Percentiles rank a stretch among this genome's conserved stretches.
These are phyloP conservation scores for Mycena venus DNA, from an alignment of 768 basidiomycete species.

Conservation along the genomic window DNA sequence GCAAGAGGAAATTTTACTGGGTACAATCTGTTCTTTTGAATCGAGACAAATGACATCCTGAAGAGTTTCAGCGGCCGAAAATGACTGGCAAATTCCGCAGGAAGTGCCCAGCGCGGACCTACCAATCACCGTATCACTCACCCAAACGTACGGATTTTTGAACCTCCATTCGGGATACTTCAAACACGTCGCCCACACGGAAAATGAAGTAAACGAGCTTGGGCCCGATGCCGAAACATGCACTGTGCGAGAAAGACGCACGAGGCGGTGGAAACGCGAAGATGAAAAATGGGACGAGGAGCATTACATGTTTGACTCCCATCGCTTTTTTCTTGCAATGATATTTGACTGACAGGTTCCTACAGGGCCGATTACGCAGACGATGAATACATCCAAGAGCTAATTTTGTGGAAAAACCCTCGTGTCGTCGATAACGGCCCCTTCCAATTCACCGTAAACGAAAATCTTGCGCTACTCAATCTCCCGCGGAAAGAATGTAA, in stretches of 20 bases:
- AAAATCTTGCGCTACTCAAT: slow-evolving; percentile 75
- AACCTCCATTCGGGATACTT: slow-evolving; percentile 84
- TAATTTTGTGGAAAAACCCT: slow-evolving; percentile 78
- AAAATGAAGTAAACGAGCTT: slow-evolving; percentile 88
- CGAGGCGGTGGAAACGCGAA: slow-evolving; percentile 70
- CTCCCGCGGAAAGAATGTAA: slow-evolving; percentile 70
- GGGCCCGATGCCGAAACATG: slow-evolving; percentile 76
- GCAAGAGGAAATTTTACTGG: slow-evolving; percentile 71
- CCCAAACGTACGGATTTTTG: slow-evolving; percentile 81
- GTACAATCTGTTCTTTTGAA: slow-evolving; percentile 47
- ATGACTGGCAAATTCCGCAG: slow-evolving; percentile 87
- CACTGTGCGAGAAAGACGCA: slow-evolving; percentile 62
- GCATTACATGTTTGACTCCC: slow-evolving; percentile 77
- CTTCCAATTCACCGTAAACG: slow-evolving; percentile 77
- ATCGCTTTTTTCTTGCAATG: neutral
- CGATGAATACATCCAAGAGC: slow-evolving; percentile 79
- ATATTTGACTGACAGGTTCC: neutral
- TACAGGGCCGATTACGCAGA: slow-evolving; percentile 86
- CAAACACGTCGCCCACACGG: slow-evolving; percentile 75
- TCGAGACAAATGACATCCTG: slow-evolving; percentile 1
- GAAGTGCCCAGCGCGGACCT: slow-evolving; percentile 59
- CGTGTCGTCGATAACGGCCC: slow-evolving; percentile 48
- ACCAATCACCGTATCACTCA: slow-evolving; percentile 53
- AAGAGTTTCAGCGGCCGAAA: slow-evolving; percentile 69
- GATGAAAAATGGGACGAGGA: slow-evolving; percentile 87